Base-by-base conservation (phyloP, 164 flowering plant species). In the Nelumbo lutea region DNA sequence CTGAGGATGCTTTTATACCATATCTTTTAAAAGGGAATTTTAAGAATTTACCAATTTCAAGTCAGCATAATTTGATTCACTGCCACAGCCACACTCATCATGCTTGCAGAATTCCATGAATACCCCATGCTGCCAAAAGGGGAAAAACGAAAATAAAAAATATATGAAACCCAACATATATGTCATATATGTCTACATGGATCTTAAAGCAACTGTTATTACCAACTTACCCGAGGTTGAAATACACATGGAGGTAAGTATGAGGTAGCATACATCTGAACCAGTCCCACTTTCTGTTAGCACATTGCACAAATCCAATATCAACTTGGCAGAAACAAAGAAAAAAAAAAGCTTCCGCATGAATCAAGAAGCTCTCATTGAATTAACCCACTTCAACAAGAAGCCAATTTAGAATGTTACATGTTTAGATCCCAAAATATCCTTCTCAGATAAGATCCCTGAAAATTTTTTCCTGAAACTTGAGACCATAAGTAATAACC, bases 251-350 rank as follows among this genome's bases (percentile, higher is more conserved):
- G 58, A 62, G 97, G 80, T 66, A 95, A 75, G 70, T 72, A 63
- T 38, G 79, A 87, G 55, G 71, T 80, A 71, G 84, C 78, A 84
- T 84, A 92, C 68, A 66, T 75, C 71, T 90, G 91, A 74, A 65
- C 88, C 76, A 90, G 57, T 65, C 97, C 99, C 83, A 85, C 84
- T 61, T 76, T 81, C 98, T 94, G 92, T 59, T 56, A 77, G 27
- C 27, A 72, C 75, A 82, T 80, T 83, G 74, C 79, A 78, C 72
- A 80, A 78, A 68, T 46, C 66, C 61, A 52, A 61, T 58, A 72
- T 80, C 73, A 81, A 74, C 73, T 75, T 60, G 76, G 63, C 56
- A 75, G 61, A 77, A 50, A 62, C 55, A 10, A 1, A 69, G 46
- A 50, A 41, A 53, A 57, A 57, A 56, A 11, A 68, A 57, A 15